Conservation (phyloP, 306 rosid genomes). For the Cucurbita pepo region DNA sequence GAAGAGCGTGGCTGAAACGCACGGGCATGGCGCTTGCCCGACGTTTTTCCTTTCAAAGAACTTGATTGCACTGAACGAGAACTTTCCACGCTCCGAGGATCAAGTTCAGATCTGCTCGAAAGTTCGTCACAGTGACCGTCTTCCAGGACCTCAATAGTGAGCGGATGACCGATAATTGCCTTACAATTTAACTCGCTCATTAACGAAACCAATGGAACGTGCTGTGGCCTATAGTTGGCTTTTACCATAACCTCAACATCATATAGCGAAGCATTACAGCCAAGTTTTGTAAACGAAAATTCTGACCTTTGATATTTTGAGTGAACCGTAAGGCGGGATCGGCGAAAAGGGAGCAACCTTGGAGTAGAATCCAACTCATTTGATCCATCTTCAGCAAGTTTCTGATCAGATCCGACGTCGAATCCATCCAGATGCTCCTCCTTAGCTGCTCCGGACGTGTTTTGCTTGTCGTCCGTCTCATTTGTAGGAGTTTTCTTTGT, state of each 20-base stretch:
- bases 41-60: constrained; percentile 16
- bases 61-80: constrained; percentile 14
- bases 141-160: constrained; percentile 50
- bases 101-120: constrained; percentile 20
- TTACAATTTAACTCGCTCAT: constrained; percentile 77
- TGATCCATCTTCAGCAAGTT: constrained; percentile 15
- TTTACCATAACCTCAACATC: constrained; percentile 63
- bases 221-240: constrained; percentile 63
- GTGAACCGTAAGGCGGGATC: constrained; percentile 54
- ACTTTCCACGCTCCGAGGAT: constrained; percentile 16
- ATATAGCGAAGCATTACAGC: constrained; percentile 34
- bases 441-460: constrained; percentile 26
- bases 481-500: constrained; percentile 40
- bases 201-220: constrained; percentile 83
- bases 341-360: constrained; percentile 72
- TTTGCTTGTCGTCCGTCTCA: constrained; percentile 23
- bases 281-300: constrained; percentile 28
- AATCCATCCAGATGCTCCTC: constrained; percentile 28
- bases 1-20: constrained; percentile 10
- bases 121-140: constrained; percentile 41
- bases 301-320: constrained; percentile 53
- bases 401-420: constrained; percentile 26
- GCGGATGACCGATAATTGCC: constrained; percentile 88
- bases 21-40: constrained; percentile 18
- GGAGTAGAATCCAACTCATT: constrained; percentile 28